Base-by-base conservation (phyloP, 192 early-diverging fungal genomes). In the Pilobolus umbonatus region DNA sequence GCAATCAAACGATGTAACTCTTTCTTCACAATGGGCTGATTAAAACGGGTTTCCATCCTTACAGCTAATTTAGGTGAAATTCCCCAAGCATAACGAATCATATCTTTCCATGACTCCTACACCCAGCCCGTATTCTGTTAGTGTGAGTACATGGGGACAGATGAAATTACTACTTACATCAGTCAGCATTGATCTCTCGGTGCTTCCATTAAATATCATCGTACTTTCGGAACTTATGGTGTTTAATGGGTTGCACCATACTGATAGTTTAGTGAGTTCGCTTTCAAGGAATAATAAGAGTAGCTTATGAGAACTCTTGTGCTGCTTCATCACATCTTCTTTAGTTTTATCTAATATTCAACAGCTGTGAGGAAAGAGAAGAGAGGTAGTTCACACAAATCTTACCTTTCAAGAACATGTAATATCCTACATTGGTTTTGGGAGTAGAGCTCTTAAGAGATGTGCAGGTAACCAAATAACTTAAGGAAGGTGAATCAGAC, bases 261-360 rank as follows among this genome's bases (percentile, higher is more conserved):
- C 84, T 15, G 83, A 79, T 62, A 94, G 72, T 17, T 91, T 84
- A 43, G 80, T 77, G 46, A 98, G 68, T 67, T 99, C 97, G 59
- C 87, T 90, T 65, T 96, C 95, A 24, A 95, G 63, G 36, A 99
- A 78, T 35, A 99, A 60, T 32, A 92, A 65, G 26, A 99, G 64
- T 22, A 98, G 62, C 22, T 87, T 82, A 35, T 77, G 76, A 42
- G 71, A 61, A 32, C 74, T 64, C 5, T 69, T 58, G 32, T 78
- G 69, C 46, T 76, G 62, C 11, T 71, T 74, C 28, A 83, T 45
- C 31, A 80, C 77, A 61, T 78, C 79, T 50, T 79, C 79, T 53
- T 74, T 72, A 8, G 73, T 79, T 47, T 80, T 72, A 21, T 80
- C 73, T 51, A 67, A 46, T 17, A 24, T 31, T 7, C 22, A 45